Conservation (phyloP, 805 yeast species). For the Kodamaea restingae region DNA sequence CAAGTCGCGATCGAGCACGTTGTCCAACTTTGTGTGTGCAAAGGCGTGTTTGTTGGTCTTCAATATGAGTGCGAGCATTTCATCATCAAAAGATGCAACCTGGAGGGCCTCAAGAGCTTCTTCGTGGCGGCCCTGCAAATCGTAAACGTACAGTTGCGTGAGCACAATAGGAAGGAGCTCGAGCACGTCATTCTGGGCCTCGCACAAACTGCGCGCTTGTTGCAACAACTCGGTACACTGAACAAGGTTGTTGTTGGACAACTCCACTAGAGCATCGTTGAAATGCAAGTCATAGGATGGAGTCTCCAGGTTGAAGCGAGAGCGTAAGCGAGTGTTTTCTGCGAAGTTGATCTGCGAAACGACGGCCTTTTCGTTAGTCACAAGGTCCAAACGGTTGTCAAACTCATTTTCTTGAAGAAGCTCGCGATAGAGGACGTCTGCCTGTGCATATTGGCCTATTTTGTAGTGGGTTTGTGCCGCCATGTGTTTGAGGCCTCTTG, state of each 20-base stretch:
- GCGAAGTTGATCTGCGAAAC: slow-evolving; percentile 43
- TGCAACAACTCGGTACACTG: slow-evolving; percentile 42
- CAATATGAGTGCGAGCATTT: slow-evolving; percentile 38
- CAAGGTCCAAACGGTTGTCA: slow-evolving; percentile 48
- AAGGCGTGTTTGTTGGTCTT: slow-evolving; percentile 41
- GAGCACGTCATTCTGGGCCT: slow-evolving; percentile 38
- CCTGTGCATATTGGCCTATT: slow-evolving; percentile 38
- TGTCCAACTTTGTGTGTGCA: slow-evolving; percentile 12
- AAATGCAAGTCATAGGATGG: slow-evolving; percentile 54
- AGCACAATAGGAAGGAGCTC: slow-evolving; percentile 60
- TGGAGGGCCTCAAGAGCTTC: slow-evolving; percentile 36
- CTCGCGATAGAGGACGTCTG: slow-evolving; percentile 45
- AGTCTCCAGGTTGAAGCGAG: slow-evolving; percentile 10
- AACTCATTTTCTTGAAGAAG: slow-evolving; percentile 33
- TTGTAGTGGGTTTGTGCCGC: slow-evolving; percentile 54
- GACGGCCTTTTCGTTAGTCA: slow-evolving; percentile 67
- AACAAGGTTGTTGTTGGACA: slow-evolving; percentile 38
- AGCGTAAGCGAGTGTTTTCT: slow-evolving; percentile 4
- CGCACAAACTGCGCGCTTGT: slow-evolving; percentile 43
- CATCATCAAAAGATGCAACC: slow-evolving; percentile 34
- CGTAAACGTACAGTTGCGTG: slow-evolving; percentile 56
- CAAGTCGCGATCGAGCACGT: slow-evolving; percentile 31
- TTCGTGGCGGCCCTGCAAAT: slow-evolving; percentile 31
- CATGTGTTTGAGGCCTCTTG: slow-evolving; percentile 42
- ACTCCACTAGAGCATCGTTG: slow-evolving; percentile 52